These are phyloP conservation scores for Trichosporon faecale DNA, from an alignment of 1,284 basidiomycete genomes.

Conservation along the genomic window DNA sequence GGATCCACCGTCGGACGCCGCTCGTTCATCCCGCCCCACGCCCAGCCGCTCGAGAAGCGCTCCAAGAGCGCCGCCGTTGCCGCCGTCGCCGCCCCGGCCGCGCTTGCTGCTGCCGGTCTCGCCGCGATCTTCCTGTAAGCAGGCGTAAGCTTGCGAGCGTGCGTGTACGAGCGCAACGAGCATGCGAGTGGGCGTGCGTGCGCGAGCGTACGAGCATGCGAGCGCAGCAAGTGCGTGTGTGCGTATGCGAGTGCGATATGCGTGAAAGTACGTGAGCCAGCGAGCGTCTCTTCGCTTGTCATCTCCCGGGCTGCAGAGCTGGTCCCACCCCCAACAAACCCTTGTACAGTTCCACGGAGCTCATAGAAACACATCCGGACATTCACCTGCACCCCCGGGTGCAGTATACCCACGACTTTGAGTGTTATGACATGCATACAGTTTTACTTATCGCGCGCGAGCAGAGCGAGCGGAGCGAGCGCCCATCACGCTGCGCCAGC, in stretches of 20 bases:
- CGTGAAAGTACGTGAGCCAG: too few species aligned
- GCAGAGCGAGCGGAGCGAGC: not conserved
- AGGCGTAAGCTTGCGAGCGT: not conserved
- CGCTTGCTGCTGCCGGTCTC: not conserved
- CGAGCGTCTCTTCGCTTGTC: not conserved
- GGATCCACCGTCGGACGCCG: constrained; percentile 10
- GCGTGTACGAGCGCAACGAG: not conserved
- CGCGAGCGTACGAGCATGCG: not conserved
- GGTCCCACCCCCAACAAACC: not conserved
- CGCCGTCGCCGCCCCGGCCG: not conserved
- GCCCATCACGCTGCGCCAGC: too few species aligned
- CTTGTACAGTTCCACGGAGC: not conserved
- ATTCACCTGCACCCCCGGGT: not conserved
- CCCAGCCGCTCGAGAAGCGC: not conserved
- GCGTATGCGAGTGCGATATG: not conserved
- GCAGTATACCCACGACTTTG: not conserved
- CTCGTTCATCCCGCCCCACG: constrained; percentile 4
- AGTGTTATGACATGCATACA: constrained; percentile 12
- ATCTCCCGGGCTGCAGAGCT: not conserved
- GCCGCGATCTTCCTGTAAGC: not conserved
- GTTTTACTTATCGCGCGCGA: not conserved
- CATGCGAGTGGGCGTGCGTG: not conserved
- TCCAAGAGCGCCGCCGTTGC: not conserved
- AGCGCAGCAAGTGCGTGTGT: not conserved
- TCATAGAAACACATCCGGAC: constrained; percentile 1